phyloP scores from a whole-genome alignment of 768 basidiomycete species.

The Amanita brunnescens region DNA sequence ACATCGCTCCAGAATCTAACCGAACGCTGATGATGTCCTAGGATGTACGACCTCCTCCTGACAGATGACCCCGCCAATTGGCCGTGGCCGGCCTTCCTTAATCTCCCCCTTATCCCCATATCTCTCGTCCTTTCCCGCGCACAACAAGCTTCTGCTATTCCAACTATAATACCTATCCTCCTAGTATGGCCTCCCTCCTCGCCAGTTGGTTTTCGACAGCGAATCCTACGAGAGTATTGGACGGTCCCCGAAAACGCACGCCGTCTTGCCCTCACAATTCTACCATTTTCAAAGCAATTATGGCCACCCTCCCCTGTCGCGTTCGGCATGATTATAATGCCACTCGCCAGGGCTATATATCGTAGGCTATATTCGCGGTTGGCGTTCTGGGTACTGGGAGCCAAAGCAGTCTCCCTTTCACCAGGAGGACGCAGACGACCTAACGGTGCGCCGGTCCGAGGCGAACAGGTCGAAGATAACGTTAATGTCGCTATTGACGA shows the following conservation, averaged over 20 bases:
- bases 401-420: slow-evolving; percentile 22
- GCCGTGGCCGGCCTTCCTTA: slow-evolving; percentile 69
- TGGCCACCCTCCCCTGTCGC: slow-evolving; percentile 60
- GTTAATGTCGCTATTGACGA: background rate
- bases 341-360: slow-evolving; percentile 38
- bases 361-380: slow-evolving; percentile 28
- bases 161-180: slow-evolving; percentile 33
- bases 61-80: slow-evolving; percentile 64
- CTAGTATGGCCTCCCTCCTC: slow-evolving; percentile 37
- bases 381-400: slow-evolving; percentile 36
- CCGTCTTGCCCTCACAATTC: slow-evolving; percentile 21
- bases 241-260: slow-evolving; percentile 22
- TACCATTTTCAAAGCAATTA: slow-evolving; percentile 10
- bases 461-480: background rate
- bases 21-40: slow-evolving; percentile 12
- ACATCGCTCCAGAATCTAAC: background rate
- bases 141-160: slow-evolving; percentile 24
- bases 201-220: slow-evolving; percentile 23
- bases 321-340: slow-evolving; percentile 45
- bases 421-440: background rate
- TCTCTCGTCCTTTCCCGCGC: slow-evolving; percentile 58
- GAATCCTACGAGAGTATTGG: slow-evolving; percentile 25
- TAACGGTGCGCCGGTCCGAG: background rate
- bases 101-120: slow-evolving; percentile 65
- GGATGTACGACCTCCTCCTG: slow-evolving; percentile 56